Base-by-base conservation (phyloP, 176 grass and related monocot genomes). In the Oryza officinalis region DNA sequence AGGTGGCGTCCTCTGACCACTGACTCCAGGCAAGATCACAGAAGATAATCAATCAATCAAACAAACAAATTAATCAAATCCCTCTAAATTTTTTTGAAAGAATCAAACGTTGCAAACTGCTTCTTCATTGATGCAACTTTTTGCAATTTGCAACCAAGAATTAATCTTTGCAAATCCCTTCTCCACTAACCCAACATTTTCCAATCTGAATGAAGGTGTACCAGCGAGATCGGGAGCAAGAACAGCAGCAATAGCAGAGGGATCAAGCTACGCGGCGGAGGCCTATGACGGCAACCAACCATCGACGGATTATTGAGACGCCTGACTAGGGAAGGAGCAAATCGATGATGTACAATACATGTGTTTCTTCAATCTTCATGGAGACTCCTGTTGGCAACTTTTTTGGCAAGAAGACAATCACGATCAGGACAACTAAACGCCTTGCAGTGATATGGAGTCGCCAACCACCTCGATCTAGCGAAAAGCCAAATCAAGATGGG, bases 261-360 rank as follows among this genome's bases (percentile, higher is more conserved):
- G 60, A 27, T 44, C 70, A 37, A 67, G 25, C 61, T n/a, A n/a
- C 61, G 78, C 87, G 22, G 41, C 61, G 13, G 40, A 74, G 22
- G 71, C 40, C 11, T 85, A 33, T 35, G 83, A 92, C 66, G 84
- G 63, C 31, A 78, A 8, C 74, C 83, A 94, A 22, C 74, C 85
- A 81, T 88, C 89, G 13, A 85, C 80, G 32, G 83, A 96, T 65
- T 92, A 88, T 82, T 92, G 75, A 86, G 60, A 63, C 35, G 3
- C 6, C 7, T 18, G 2, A 9, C 20, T 0, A 5, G 7, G 17
- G 2, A 41, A 47, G 31, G 14, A 2, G 0, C 6, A 6, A 31
- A 69, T 0, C 10, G 26, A 13, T 27, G 61, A 45, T 45, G 65
- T 77, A 77, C 82, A 84, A 47, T 77, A 77, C 82, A 84, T 84